phyloP scores from a whole-genome alignment of 1,284 basidiomycete genomes.

The Tilletiopsis washingtonensis region DNA sequence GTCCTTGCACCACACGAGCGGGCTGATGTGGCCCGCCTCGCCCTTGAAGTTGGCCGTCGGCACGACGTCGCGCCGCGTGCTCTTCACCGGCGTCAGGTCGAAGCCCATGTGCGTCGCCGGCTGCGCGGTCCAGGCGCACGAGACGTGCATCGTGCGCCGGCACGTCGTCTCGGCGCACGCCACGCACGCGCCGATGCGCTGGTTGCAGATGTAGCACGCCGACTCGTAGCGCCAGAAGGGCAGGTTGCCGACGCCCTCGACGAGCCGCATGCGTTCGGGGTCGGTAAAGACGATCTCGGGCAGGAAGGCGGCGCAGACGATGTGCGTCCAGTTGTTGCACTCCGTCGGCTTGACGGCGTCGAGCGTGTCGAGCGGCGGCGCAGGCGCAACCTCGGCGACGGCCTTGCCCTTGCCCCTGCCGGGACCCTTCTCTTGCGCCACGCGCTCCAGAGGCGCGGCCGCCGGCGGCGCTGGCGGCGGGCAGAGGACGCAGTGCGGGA shows the following conservation, averaged over 20 bases:
- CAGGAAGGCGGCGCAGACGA: slow-evolving; percentile 79
- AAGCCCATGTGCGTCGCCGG: slow-evolving; percentile 69
- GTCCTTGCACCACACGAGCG: slow-evolving; percentile 71
- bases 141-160: slow-evolving; percentile 68
- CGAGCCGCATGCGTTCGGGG: slow-evolving; percentile 60
- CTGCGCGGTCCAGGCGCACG: slow-evolving; percentile 77
- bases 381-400: slow-evolving; percentile 1
- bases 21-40: slow-evolving; percentile 71
- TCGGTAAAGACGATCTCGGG: slow-evolving; percentile 75
- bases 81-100: slow-evolving; percentile 69
- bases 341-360: slow-evolving; percentile 88
- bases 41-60: slow-evolving; percentile 72
- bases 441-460: slow-evolving; percentile 13
- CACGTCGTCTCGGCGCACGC: slow-evolving; percentile 67
- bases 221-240: slow-evolving; percentile 48
- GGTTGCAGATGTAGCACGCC: slow-evolving; percentile 53
- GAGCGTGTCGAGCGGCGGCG: slow-evolving; percentile 51
- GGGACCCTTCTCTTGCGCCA: background rate
- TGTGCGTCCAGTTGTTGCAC: slow-evolving; percentile 83
- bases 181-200: slow-evolving; percentile 67
- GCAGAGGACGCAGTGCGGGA: slow-evolving; percentile 39
- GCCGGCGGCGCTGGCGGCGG: too few species aligned
- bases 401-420: slow-evolving; percentile 13
- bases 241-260: slow-evolving; percentile 78
- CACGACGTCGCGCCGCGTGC: slow-evolving; percentile 46